Evolutionary conservation across 495 filamentous ascomycete genomes (phyloP), one percentile per base, ranked within the genome.

Genomic region (Trichoderma asperelloides): DNA sequence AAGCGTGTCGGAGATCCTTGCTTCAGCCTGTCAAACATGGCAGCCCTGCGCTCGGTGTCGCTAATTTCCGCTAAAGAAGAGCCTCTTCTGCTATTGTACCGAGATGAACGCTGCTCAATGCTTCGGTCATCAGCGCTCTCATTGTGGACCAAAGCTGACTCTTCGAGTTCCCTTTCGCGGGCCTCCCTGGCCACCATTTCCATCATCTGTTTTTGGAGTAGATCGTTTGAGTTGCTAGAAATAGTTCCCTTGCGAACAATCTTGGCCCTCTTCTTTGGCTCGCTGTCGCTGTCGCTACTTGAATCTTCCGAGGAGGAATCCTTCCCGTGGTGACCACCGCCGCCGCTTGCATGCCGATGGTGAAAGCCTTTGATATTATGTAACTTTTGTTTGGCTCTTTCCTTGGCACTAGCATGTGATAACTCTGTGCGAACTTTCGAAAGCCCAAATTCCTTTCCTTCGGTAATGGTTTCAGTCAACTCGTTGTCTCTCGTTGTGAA

Each of bases 201-300:
- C 69, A 82, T 79, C 85, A 91, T 88, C 68, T 89, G 88, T 70
- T 86, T 87, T 66, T 87, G 86, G 8, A 91, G 75, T 16, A 88
- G 79, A 37, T 84, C 84, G 67, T 76, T 84, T 41, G 82, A 75
- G 55, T 69, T 72, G 68, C 78, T 71, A 62, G 69, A 77, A 21
- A 79, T 75, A 12, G 74, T 80, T 23, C 73, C 75, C 18, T 57
- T 72, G 40, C 79, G 77, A 21, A 47, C 21, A 30, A 23, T n/a
- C 8, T 25, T 6, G 15, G 55, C 40, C 64, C 41, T 65, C 27
- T n/a, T 43, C 27, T 30, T 45, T 23, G 41, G 27, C 33, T 73
- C 73, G 12, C 75, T 72, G 55, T 81, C 81, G 28, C 68, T 78
- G 65, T 82, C 81, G 8, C 77, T 81, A 51, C 79, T 80, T 4